These are phyloP conservation scores for Mimosa bimucronata DNA, from an alignment of 306 rosid genomes.

Conservation along the genomic window DNA sequence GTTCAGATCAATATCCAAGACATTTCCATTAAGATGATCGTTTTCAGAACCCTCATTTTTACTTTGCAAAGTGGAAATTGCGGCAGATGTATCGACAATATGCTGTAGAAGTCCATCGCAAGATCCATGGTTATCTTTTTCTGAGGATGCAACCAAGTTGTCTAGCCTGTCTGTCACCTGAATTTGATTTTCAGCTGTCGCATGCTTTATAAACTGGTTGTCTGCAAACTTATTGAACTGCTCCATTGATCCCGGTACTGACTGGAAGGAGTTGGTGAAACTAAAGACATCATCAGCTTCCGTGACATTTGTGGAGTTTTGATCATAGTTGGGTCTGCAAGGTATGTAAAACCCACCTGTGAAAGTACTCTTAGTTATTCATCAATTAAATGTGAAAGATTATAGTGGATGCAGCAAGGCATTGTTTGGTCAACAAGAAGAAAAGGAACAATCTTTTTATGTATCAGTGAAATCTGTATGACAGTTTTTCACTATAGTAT, in stretches of 20 bases:
- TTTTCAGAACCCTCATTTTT: slow-evolving; percentile 47
- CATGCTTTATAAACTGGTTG: slow-evolving; percentile 38
- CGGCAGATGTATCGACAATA: slow-evolving; percentile 69
- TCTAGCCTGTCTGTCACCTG: slow-evolving; percentile 51
- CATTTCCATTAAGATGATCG: slow-evolving; percentile 43
- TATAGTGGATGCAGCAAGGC: no score
- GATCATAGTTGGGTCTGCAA: slow-evolving; percentile 43
- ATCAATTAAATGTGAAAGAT: slow-evolving; percentile 32
- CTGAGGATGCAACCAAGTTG: slow-evolving; percentile 38
- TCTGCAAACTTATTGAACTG: slow-evolving; percentile 35
- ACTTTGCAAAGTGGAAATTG: slow-evolving; percentile 45
- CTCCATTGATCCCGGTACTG: slow-evolving; percentile 45
- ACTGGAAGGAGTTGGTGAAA: slow-evolving; percentile 45
- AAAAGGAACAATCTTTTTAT: slow-evolving; percentile 20
- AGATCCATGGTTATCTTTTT: slow-evolving; percentile 51
- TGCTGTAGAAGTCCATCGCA: slow-evolving; percentile 60
- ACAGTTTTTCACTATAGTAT: slow-evolving; percentile 28
- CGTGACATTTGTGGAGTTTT: slow-evolving; percentile 46
- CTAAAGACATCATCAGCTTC: slow-evolving; percentile 43
- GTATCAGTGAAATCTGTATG: slow-evolving; percentile 25
- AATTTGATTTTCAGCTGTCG: slow-evolving; percentile 50
- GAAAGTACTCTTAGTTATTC: slow-evolving; percentile 42
- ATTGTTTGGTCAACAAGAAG: slow-evolving; percentile 12
- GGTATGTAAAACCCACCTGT: slow-evolving; percentile 58
- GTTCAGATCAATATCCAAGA: slow-evolving; percentile 63